Conservation (phyloP, 2,329 filamentous ascomycete species). For the Triangularia verruculosa region DNA sequence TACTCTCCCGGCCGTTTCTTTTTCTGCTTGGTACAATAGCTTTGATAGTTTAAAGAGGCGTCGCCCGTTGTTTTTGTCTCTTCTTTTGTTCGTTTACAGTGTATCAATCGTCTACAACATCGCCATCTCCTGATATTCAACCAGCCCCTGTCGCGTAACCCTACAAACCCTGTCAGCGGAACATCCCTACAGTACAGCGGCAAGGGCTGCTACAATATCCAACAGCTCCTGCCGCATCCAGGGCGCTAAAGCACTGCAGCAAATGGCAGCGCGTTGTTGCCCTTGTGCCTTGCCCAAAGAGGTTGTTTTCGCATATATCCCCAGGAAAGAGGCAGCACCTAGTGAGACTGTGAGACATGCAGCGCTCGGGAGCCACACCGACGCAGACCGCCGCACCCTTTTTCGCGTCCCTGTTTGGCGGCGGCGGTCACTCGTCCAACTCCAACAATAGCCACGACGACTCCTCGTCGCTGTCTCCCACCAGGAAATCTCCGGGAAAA, state of each 20-base stretch:
- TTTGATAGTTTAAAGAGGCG: neutral
- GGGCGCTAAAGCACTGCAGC: conserved; percentile 22
- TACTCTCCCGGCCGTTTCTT: neutral
- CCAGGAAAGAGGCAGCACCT: conserved; percentile 4
- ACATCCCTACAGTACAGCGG: neutral
- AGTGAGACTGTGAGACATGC: conserved; percentile 24
- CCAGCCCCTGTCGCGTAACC: neutral
- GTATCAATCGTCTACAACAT: neutral
- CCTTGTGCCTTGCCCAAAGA: conserved; percentile 12
- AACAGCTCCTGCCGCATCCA: conserved; percentile 20
- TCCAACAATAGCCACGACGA: conserved; percentile 21
- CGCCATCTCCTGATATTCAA: neutral
- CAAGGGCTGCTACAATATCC: neutral
- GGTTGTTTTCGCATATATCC: conserved; percentile 12
- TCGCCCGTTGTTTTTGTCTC: neutral
- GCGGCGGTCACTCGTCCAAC: conserved; percentile 25
- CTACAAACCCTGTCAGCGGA: conserved; percentile 2
- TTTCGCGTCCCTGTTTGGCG: conserved; percentile 29
- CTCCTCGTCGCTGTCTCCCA: conserved; percentile 18
- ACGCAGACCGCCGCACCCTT: conserved; percentile 29
- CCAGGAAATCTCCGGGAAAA: conserved; percentile 13
- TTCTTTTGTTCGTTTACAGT: neutral
- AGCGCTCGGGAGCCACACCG: conserved; percentile 26
- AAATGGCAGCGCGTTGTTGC: conserved; percentile 20
- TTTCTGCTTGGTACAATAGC: neutral